Base-by-base conservation (phyloP, 345 rosid species). In the Euphorbia peplus region DNA sequence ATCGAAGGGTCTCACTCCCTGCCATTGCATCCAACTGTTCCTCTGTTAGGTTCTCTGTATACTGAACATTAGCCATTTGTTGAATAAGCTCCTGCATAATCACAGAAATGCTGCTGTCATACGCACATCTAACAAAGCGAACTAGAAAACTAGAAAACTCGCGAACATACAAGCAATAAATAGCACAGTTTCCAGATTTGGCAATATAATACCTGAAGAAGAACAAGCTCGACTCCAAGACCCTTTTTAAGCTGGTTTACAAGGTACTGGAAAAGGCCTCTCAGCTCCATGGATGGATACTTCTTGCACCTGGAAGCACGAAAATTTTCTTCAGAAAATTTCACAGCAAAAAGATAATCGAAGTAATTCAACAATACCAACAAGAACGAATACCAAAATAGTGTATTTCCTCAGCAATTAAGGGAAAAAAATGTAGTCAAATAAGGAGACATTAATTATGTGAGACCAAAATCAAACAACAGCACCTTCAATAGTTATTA, bases 1-100 rank as follows among this genome's bases (percentile, higher is more conserved):
- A 90, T 24, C 98, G 93, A 48, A 95, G 93, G 42, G 97, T 92
- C 77, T 95, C 99, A 81, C 99, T 86, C 63, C 99, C 99, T 22
- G 99, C 99, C 99, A 92, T 95, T 69, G 99, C 89, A 83, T 92
- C 98, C 84, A 95, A 83, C 80, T 95, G 99, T 68, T 95, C 99
- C 83, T 90, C 98, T 13, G 99, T 95, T 71, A 95, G 83, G 82
- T 95, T 95, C 81, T 95, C 98, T 1, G 92, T 95, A 82, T 90
- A 95, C 73, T 90, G 99, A 62, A 92, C 98, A 82, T 92, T 95
- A 70, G 99, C 99, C 99, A 95, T 95, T 83, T 95, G 99, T 74
- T 90, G 97, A 82, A 95, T 66, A 73, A 95, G 92, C 80, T 95
- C 99, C 99, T 95, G 82, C 72, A 47, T 47, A 71, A 74, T 70